Base-by-base conservation (phyloP, 2,329 filamentous ascomycete species). In the Phialophora verrucosa region DNA sequence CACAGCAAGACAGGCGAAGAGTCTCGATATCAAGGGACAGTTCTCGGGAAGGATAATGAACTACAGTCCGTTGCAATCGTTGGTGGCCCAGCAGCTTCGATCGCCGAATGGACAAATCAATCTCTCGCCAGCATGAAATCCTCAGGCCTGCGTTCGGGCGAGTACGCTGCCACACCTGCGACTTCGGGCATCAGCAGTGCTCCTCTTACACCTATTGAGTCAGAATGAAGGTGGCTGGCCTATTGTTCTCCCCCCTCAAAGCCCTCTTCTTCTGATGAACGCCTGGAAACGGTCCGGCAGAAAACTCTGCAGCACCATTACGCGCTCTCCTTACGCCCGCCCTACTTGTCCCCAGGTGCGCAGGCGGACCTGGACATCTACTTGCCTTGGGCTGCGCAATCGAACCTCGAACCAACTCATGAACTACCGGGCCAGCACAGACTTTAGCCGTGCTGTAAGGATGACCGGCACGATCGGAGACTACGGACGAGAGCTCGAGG, bases 1-100 rank as follows among this genome's bases (percentile, higher is more conserved):
- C 91, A 96, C 77, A 93, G 90, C 80, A 96, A 95, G 73, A 91
- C 90, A 0, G 91, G 91, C 69, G 92, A 96, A 74, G 93, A 96
- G 74, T 89, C 90, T 10, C 90, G 94, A 74, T 96, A 92, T 77
- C 87, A 90, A 71, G 92, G 92, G 32, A 97, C 94, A 0, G 85
- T 95, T 0, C 83, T 98, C 11, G 94, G 94, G 3, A 89, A 89
- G 70, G 83, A 84, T 53, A 85, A 85, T 57, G 92, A 96, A 71
- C 85, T 89, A 64, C 87, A 87, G 74, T 86, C 90, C 7, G 81
- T 97, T 31, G 83, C 89, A 59, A 89, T 96, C 59, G 93, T 96
- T 76, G 93, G 93, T 51, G 91, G 91, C 23, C 83, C 87, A 38
- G 84, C 85, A 6, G 85, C 87, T 59, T 91, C 85, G 66, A 84